These are phyloP conservation scores for Angomonas deanei DNA, from an alignment of 208 protist genomes.

Conservation along the genomic window DNA sequence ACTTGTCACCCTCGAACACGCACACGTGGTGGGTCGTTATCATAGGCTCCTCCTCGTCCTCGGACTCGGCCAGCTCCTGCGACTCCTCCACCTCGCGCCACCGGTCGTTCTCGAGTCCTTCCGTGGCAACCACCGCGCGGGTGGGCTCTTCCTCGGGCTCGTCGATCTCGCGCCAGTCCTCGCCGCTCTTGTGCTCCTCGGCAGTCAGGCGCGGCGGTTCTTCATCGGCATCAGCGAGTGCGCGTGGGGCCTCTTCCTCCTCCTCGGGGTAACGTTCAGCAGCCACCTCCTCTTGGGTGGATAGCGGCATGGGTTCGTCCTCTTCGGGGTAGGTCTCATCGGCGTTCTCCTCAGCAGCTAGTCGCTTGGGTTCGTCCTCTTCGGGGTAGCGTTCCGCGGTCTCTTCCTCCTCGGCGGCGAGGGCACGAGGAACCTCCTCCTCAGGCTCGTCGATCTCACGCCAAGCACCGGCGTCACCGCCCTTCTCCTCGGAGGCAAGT, in stretches of 20 bases:
- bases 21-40: not conserved
- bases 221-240: constrained; percentile 3
- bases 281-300: too few species aligned
- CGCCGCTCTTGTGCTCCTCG: not conserved
- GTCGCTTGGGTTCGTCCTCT: too few species aligned
- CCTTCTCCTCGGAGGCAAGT: not conserved
- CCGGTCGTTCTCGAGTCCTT: too few species aligned
- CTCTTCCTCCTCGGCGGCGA: too few species aligned
- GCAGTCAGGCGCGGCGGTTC: not conserved
- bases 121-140: not conserved
- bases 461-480: too few species aligned
- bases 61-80: constrained; percentile 1
- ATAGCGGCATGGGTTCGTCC: too few species aligned
- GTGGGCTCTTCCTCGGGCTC: constrained; percentile 3
- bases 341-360: too few species aligned
- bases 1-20: not conserved
- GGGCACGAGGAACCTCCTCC: too few species aligned
- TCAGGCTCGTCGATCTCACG: too few species aligned
- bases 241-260: not conserved
- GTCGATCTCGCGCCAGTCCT: not conserved
- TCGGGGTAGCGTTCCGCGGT: too few species aligned
- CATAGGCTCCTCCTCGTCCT: constrained; percentile 4
- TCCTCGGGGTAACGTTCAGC: not conserved
- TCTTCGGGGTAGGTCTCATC: too few species aligned
- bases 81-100: constrained; percentile 2